Conservation (phyloP, 768 basidiomycete species). For the Auricularia sp. region DNA sequence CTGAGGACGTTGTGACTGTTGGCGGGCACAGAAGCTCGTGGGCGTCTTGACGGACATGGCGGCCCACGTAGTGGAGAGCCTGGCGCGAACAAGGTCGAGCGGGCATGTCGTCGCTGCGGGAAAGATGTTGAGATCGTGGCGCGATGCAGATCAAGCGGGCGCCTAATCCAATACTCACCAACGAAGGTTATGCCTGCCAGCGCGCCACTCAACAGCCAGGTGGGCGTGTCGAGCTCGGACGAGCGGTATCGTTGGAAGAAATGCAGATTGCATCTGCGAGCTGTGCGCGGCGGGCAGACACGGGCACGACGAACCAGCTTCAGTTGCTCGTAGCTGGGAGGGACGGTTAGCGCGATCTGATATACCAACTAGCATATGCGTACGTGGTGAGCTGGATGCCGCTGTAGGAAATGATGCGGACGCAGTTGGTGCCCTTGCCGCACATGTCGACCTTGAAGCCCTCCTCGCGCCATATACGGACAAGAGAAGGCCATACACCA, state of each 20-base stretch:
- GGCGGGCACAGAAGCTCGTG: slow-evolving; percentile 13
- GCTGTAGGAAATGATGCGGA: slow-evolving; percentile 85
- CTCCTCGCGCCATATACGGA: slow-evolving; percentile 89
- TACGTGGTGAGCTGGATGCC: slow-evolving; percentile 32
- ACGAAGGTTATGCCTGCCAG: slow-evolving; percentile 92
- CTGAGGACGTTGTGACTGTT: slow-evolving; percentile 18
- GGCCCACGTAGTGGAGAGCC: slow-evolving; percentile 89
- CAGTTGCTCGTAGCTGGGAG: slow-evolving; percentile 76
- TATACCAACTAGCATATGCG: not conserved
- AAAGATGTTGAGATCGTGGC: slow-evolving; percentile 6
- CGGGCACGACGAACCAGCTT: slow-evolving; percentile 50
- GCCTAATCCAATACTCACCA: slow-evolving; percentile 41
- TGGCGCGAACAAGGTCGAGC: slow-evolving; percentile 84
- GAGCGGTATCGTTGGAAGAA: slow-evolving; percentile 63
- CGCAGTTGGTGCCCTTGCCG: slow-evolving; percentile 85
- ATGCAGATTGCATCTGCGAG: slow-evolving; percentile 24
- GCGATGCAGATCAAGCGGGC: slow-evolving; percentile 3
- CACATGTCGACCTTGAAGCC: slow-evolving; percentile 90
- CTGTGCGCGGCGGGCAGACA: not conserved
- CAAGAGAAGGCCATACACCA: slow-evolving; percentile 78
- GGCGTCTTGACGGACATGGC: slow-evolving; percentile 39
- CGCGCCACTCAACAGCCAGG: slow-evolving; percentile 76
- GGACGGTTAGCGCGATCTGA: no score
- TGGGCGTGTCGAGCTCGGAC: slow-evolving; percentile 77
- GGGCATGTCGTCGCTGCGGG: slow-evolving; percentile 74